These are phyloP conservation scores for Pisolithus thermaeus DNA, from an alignment of 1,284 basidiomycete species.

Conservation along the genomic window DNA sequence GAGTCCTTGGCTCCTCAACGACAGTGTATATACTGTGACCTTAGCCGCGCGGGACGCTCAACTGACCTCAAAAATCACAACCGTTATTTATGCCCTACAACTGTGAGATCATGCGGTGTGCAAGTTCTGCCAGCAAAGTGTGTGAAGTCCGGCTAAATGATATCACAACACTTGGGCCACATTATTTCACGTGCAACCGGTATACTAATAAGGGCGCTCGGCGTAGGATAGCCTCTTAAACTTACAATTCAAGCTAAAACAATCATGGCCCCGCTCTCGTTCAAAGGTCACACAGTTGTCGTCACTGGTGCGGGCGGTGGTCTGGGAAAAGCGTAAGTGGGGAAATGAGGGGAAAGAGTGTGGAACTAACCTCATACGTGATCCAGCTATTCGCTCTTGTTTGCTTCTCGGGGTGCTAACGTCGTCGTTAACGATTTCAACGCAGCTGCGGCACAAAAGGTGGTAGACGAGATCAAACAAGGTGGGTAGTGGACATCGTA, in stretches of 20 bases:
- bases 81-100: slow-evolving; percentile 17
- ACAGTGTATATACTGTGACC: slow-evolving; percentile 28
- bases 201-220: not conserved
- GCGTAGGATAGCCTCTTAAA: not conserved
- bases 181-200: not conserved
- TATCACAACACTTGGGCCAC: too few relatives aligned
- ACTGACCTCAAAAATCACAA: slow-evolving; percentile 15
- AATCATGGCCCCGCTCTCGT: slow-evolving; percentile 46
- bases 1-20: slow-evolving; percentile 16
- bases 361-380: slow-evolving; percentile 76
- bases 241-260: not conserved
- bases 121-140: too few relatives aligned
- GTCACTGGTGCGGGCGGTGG: slow-evolving; percentile 96
- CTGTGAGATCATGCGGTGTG: too few relatives aligned
- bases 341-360: slow-evolving; percentile 84
- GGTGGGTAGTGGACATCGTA: slow-evolving; percentile 50
- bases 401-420: slow-evolving; percentile 88
- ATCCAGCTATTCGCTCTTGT: slow-evolving; percentile 82
- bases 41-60: slow-evolving; percentile 30
- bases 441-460: slow-evolving; percentile 82
- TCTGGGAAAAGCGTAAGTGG: slow-evolving; percentile 82
- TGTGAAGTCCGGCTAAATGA: too few relatives aligned
- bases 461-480: slow-evolving; percentile 85
- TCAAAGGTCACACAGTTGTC: slow-evolving; percentile 90
- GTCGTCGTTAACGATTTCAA: slow-evolving; percentile 97